These are phyloP conservation scores for Saccharomycopsis sp. DNA, from an alignment of 805 yeast genomes.

Conservation along the genomic window DNA sequence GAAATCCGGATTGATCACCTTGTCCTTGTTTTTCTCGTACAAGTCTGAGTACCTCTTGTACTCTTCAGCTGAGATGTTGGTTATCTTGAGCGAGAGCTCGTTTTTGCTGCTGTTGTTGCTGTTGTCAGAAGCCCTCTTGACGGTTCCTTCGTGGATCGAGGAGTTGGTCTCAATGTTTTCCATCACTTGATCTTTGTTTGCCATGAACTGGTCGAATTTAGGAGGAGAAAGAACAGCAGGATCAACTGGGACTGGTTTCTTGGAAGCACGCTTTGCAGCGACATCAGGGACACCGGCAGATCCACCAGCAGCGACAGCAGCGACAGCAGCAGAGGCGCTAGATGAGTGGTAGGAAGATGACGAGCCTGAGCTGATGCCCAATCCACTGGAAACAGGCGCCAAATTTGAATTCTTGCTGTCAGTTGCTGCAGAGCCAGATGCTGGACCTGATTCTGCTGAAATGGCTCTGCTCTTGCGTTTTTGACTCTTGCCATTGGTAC, in stretches of 20 bases:
- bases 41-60: constrained; percentile 15
- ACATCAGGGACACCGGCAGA: too few species aligned
- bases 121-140: not conserved
- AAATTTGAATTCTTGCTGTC: too few species aligned
- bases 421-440: too few species aligned
- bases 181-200: constrained; percentile 5
- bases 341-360: too few species aligned
- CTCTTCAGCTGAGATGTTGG: constrained; percentile 19
- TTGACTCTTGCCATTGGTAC: constrained; percentile 1
- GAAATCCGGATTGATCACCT: constrained; percentile 14
- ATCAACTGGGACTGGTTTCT: too few species aligned
- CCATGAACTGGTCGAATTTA: constrained; percentile 6
- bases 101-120: too few species aligned
- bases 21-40: constrained; percentile 15
- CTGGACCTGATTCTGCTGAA: too few species aligned
- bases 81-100: constrained; percentile 9
- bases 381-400: constrained; percentile 6
- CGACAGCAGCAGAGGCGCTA: not conserved
- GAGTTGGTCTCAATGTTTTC: constrained; percentile 4
- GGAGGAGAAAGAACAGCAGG: constrained; percentile 3
- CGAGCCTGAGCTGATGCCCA: constrained; percentile 10
- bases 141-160: not conserved
- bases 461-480: not conserved
- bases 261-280: too few species aligned
- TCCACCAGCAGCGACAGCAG: not conserved